Conservation (phyloP, 495 filamentous ascomycete species). For the Cladorrhinum samala region DNA sequence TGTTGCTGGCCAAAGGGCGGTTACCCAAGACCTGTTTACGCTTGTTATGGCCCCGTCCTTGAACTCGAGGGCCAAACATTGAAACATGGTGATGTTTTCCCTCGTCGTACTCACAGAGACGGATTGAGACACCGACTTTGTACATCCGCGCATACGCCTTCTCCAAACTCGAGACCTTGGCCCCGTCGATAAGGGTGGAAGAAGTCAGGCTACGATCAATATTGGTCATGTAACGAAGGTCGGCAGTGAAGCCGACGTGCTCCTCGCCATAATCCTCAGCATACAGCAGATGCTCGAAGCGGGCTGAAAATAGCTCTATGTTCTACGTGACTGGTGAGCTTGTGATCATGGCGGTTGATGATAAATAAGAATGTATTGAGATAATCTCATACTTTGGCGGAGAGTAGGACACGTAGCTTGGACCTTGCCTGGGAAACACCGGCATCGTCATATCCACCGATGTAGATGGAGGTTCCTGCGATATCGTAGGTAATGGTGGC, state of each 20-base stretch:
- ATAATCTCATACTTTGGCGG: constrained; percentile 27
- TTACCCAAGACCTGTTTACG: not conserved
- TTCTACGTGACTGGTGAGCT: constrained; percentile 1
- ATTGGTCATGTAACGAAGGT: constrained; percentile 28
- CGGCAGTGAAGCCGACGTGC: constrained; percentile 3
- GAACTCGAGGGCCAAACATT: constrained; percentile 2
- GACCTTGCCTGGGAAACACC: constrained; percentile 15
- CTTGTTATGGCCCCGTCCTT: not conserved
- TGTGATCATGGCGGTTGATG: not conserved
- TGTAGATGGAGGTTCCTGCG: constrained; percentile 26
- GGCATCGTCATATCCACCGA: constrained; percentile 24
- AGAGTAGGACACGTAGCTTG: constrained; percentile 34
- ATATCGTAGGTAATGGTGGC: constrained; percentile 20
- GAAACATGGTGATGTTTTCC: constrained; percentile 1
- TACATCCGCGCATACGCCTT: constrained; percentile 15
- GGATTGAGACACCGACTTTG: constrained; percentile 11
- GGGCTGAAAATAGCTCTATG: not conserved
- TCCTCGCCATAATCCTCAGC: constrained; percentile 25
- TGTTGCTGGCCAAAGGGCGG: not conserved
- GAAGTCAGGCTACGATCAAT: constrained; percentile 15
- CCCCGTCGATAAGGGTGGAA: constrained; percentile 12
- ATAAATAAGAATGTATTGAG: not conserved
- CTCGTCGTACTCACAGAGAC: constrained; percentile 14
- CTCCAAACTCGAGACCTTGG: not conserved
- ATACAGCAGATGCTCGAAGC: constrained; percentile 29